Evolutionary conservation across 2,329 filamentous ascomycete species (phyloP).

Genomic region (Aureobasidium pullulans): DNA sequence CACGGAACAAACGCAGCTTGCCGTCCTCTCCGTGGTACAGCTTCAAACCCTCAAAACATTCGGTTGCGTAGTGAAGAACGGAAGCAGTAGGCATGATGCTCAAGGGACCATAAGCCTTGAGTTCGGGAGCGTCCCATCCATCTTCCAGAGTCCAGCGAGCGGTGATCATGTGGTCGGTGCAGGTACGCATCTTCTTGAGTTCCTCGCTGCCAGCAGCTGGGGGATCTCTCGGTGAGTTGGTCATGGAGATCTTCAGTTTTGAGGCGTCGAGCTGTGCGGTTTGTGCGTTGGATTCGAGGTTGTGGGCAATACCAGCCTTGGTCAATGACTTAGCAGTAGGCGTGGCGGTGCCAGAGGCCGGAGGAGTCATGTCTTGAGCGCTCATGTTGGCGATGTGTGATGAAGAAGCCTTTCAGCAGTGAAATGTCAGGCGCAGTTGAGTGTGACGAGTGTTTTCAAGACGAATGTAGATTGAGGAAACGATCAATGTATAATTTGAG

Average conservation of each 20-base stretch:
- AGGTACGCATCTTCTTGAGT: conserved; percentile 35
- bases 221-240: conserved; percentile 33
- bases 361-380: conserved; percentile 27
- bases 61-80: conserved; percentile 79
- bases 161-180: conserved; percentile 85
- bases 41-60: conserved; percentile 86
- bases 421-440: not conserved
- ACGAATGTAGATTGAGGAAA: not conserved
- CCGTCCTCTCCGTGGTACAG: conserved; percentile 62
- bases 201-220: conserved; percentile 35
- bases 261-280: conserved; percentile 35
- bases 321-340: conserved; percentile 30
- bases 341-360: conserved; percentile 27
- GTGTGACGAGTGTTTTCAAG: not conserved
- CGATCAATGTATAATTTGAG: not conserved
- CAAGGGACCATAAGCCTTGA: conserved; percentile 71
- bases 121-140: conserved; percentile 68
- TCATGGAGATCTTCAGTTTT: conserved; percentile 34
- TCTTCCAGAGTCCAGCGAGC: conserved; percentile 55
- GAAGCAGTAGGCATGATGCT: conserved; percentile 73
- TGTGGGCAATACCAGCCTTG: conserved; percentile 31
- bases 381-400: conserved; percentile 21
- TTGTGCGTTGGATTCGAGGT: conserved; percentile 30
- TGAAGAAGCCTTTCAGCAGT: not conserved
- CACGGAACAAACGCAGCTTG: conserved; percentile 69